Base-by-base conservation (phyloP, 139 green algal genomes). In the Pleodorina starrii region DNA sequence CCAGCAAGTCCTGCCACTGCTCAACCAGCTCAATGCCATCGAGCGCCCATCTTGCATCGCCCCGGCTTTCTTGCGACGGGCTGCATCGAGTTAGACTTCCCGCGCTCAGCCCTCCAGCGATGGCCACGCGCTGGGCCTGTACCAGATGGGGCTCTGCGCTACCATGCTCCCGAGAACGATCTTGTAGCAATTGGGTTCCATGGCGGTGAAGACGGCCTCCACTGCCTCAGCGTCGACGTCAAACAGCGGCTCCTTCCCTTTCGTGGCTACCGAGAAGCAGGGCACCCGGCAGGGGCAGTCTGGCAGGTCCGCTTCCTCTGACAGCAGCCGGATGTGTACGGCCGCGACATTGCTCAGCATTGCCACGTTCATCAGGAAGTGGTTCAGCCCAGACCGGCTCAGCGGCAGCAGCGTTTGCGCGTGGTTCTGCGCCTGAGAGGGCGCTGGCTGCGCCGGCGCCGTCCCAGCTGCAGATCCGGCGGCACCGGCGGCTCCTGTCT, bases 91-190 rank as follows among this genome's bases (percentile, higher is more conserved):
- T n/a, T n/a, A n/a, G n/a, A n/a, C n/a, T n/a, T n/a, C n/a, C 54
- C 54, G 7, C 21, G 6, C 54, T 66, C 54, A 66, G 54, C 54
- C 29, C 21, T 85, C 51, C 36, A 57, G 27, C 57, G 35, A 17
- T 0, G 78, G 78, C 78, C 78, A 85, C 21, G 78, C 36, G 78
- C 78, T 85, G 54, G 78, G 78, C 54, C 78, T 19, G 36, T 57
- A 73, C 78, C 78, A 85, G 14, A 6, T 42, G 5, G 36, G 1
- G 27, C 54, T 40, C 38, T 59, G 9, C 10, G 27, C 36, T 3
- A 42, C 36, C 23, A 57, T 0, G 36, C 38, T 46, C 21, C 78
- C 78, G 5, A 85, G 78, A 36, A 43, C 78, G 44, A 85, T n/a
- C 21, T 73, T 44, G 54, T 73, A 85, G 23, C 54, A 50, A 9